These are phyloP conservation scores for Colletotrichum brevisporum DNA, from an alignment of 2,329 filamentous ascomycete species.

Conservation along the genomic window DNA sequence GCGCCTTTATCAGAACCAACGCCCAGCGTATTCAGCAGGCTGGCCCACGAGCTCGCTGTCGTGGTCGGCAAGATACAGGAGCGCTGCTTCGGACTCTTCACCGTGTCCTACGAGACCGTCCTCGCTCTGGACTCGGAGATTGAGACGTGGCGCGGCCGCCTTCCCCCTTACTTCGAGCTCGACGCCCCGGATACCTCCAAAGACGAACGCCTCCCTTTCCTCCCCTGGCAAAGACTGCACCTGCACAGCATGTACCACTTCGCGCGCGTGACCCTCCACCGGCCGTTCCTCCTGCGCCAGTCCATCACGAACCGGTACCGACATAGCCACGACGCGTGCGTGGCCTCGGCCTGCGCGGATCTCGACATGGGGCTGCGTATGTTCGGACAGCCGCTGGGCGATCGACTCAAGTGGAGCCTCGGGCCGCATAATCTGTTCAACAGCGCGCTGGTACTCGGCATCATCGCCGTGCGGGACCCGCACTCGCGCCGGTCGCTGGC, in stretches of 20 bases:
- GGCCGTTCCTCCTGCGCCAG: slow-evolving; percentile 54
- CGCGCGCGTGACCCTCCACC: slow-evolving; percentile 55
- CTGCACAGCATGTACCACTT: slow-evolving; percentile 58
- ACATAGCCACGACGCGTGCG: slow-evolving; percentile 56
- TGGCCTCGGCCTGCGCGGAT: slow-evolving; percentile 56
- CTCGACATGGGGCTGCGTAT: slow-evolving; percentile 53
- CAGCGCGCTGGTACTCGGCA: slow-evolving; percentile 54
- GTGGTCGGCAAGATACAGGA: slow-evolving; percentile 57
- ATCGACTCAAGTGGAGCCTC: slow-evolving; percentile 52
- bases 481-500: slow-evolving; percentile 47
- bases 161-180: slow-evolving; percentile 53
- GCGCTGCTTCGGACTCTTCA: slow-evolving; percentile 53
- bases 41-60: slow-evolving; percentile 51
- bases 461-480: slow-evolving; percentile 50
- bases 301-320: slow-evolving; percentile 57
- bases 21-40: slow-evolving; percentile 49
- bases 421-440: slow-evolving; percentile 58
- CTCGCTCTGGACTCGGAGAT: slow-evolving; percentile 52
- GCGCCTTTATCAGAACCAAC: slow-evolving; percentile 51
- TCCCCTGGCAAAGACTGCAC: slow-evolving; percentile 55
- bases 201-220: slow-evolving; percentile 48
- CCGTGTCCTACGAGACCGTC: slow-evolving; percentile 55
- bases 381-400: slow-evolving; percentile 48
- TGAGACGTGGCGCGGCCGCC: slow-evolving; percentile 47
- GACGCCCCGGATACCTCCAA: slow-evolving; percentile 49